Conservation (phyloP, 2,329 filamentous ascomycete genomes). For the Penicillium oxalicum region DNA sequence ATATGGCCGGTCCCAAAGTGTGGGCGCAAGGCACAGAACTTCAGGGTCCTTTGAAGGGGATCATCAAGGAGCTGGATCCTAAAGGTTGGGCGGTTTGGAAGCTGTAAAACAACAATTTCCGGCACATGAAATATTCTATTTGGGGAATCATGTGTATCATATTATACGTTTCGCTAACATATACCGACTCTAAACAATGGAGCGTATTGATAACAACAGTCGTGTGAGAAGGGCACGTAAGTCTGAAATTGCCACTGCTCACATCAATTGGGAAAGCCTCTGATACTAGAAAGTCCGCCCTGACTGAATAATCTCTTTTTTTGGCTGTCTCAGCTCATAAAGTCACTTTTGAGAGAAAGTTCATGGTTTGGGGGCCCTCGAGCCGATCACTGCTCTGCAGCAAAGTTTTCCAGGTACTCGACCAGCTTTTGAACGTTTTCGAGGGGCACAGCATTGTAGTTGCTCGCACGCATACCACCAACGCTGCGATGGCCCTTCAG, state of each 20-base stretch:
- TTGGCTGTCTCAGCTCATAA: no score
- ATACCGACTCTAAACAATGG: constrained; percentile 9
- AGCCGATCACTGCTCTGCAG: constrained; percentile 23
- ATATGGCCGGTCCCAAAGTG: constrained; percentile 72
- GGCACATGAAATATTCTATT: neutral
- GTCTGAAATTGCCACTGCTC: no score
- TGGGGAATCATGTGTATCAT: constrained; percentile 15
- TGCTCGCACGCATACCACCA: constrained; percentile 77
- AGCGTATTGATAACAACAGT: no score
- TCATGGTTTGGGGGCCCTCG: constrained; percentile 2
- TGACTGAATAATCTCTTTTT: no score
- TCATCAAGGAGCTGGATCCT: constrained; percentile 56
- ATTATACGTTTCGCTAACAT: constrained; percentile 9
- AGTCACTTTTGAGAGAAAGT: neutral
- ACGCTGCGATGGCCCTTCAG: constrained; percentile 86
- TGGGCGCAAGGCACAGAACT: constrained; percentile 67
- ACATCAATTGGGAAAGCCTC: no score
- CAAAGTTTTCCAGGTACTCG: constrained; percentile 50
- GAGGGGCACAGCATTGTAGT: constrained; percentile 76
- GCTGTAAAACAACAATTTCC: constrained; percentile 37
- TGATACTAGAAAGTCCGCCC: no score
- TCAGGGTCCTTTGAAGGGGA: constrained; percentile 68
- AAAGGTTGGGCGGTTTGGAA: constrained; percentile 56
- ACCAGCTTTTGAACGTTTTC: constrained; percentile 40
- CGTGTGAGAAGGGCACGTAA: no score